Evolutionary conservation across 2,329 filamentous ascomycete species (phyloP).

Genomic region (Aureobasidium sp.): DNA sequence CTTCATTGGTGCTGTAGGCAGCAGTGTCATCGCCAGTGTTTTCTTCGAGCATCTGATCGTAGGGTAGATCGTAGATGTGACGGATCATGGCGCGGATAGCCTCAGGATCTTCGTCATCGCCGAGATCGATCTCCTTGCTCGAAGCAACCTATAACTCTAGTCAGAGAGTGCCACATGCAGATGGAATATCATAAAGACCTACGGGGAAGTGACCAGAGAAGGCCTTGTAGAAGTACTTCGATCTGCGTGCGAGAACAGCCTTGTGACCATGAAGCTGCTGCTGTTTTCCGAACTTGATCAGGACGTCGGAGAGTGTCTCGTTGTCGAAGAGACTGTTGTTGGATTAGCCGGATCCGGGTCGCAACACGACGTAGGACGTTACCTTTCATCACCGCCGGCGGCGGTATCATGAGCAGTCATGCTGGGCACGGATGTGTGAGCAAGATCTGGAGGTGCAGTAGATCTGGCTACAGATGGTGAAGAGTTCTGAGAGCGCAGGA

Average conservation of each 20-base stretch:
- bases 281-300: background rate
- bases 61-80: constrained; percentile 9
- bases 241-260: background rate
- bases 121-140: background rate
- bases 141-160: background rate
- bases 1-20: background rate
- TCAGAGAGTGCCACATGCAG: no score
- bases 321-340: background rate
- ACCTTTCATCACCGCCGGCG: background rate
- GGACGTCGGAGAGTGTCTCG: background rate
- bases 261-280: background rate
- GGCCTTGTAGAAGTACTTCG: background rate
- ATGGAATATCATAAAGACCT: background rate
- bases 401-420: background rate
- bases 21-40: background rate
- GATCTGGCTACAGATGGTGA: no score
- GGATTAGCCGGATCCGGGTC: background rate
- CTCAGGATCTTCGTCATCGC: background rate
- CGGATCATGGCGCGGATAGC: constrained; percentile 9
- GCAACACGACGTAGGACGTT: background rate
- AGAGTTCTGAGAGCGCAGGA: no score
- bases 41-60: background rate
- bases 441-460: background rate
- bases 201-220: background rate
- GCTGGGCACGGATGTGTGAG: background rate